phyloP scores from a whole-genome alignment of 768 basidiomycete species.

The Pleurotus cornucopiae region DNA sequence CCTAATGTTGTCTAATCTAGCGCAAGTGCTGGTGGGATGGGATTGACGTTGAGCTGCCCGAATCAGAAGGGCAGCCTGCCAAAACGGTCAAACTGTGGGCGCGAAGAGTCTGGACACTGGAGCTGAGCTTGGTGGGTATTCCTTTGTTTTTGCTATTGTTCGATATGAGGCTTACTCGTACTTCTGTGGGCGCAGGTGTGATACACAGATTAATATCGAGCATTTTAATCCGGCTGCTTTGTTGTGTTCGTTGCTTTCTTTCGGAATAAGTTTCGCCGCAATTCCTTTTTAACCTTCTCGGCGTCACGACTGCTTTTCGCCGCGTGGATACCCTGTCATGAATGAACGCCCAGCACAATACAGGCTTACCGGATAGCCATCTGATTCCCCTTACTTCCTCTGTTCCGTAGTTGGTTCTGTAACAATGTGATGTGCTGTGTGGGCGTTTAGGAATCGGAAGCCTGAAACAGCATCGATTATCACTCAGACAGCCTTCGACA shows the following conservation, averaged over 20 bases:
- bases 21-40: slow-evolving; percentile 99
- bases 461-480: slow-evolving; percentile 1
- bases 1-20: slow-evolving; percentile 34
- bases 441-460: background rate
- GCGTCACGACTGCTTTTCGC: background rate
- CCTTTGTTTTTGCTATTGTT: slow-evolving; percentile 6
- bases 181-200: slow-evolving; percentile 16
- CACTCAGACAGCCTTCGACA: background rate
- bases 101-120: slow-evolving; percentile 95
- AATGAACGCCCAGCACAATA: slow-evolving; percentile 2
- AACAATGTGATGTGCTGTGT: slow-evolving; percentile 1
- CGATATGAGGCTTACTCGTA: background rate
- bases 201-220: slow-evolving; percentile 5
- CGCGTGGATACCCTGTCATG: slow-evolving; percentile 6
- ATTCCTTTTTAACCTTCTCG: background rate
- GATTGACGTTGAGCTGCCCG: slow-evolving; percentile 79
- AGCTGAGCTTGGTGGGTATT: slow-evolving; percentile 70
- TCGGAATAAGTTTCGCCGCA: slow-evolving; percentile 4
- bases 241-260: slow-evolving; percentile 8
- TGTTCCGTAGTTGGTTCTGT: background rate
- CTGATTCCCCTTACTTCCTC: background rate
- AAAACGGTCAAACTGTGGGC: slow-evolving; percentile 90
- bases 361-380: background rate
- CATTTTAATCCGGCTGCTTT: slow-evolving; percentile 1
- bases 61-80: slow-evolving; percentile 43